Conservation (phyloP, 1,284 basidiomycete species). For the Cutaneotrichosporon cutaneum region DNA sequence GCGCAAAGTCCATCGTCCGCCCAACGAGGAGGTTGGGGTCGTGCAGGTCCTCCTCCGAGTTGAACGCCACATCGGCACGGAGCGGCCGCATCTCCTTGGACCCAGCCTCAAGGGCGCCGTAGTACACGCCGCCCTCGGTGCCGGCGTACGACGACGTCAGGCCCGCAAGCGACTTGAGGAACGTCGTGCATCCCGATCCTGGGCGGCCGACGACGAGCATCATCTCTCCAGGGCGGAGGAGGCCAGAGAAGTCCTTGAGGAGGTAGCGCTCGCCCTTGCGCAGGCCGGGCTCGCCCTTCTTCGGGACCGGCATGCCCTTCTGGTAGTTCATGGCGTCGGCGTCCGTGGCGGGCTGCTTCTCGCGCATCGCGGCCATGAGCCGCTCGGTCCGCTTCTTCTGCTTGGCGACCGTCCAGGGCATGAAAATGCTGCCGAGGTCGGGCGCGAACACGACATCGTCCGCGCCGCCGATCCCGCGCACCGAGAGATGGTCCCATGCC, state of each 20-base stretch:
- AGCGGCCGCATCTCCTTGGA: conserved; percentile 17
- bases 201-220: conserved; percentile 52
- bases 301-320: conserved; percentile 24
- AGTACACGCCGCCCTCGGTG: conserved; percentile 53
- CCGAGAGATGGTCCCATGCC: conserved; percentile 38
- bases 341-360: conserved; percentile 10
- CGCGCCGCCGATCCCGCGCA: conserved; percentile 40
- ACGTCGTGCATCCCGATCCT: conserved; percentile 54
- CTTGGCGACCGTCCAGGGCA: conserved; percentile 35
- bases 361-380: conserved; percentile 23
- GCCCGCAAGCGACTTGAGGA: conserved; percentile 55
- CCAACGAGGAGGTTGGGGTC: conserved; percentile 47
- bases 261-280: conserved; percentile 45
- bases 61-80: conserved; percentile 33
- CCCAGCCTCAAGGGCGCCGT: conserved; percentile 44
- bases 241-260: conserved; percentile 40
- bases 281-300: conserved; percentile 34
- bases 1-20: conserved; percentile 48
- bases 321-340: conserved; percentile 29
- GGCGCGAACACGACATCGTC: conserved; percentile 44
- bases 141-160: conserved; percentile 51
- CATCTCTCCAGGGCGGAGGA: conserved; percentile 48
- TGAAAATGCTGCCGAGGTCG: conserved; percentile 38
- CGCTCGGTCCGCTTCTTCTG: conserved; percentile 38
- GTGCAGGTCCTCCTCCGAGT: conserved; percentile 48